These are phyloP conservation scores for Litsea cubeba DNA, from an alignment of 164 flowering plant species.

Conservation along the genomic window DNA sequence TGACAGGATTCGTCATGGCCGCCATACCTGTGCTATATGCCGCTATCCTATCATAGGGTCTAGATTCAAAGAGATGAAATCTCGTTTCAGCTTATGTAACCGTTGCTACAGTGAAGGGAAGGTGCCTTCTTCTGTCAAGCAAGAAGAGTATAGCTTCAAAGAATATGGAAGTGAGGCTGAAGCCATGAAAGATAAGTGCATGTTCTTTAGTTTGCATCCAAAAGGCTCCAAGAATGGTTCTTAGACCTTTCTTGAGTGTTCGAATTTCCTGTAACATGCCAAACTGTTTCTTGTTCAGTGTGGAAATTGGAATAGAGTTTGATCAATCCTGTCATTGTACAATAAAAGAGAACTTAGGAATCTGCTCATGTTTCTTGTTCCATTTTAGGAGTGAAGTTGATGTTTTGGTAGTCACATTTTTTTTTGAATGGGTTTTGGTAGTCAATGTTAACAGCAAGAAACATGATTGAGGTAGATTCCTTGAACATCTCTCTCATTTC, in stretches of 20 bases:
- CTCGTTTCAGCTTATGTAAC: constrained; percentile 12
- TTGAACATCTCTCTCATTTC: too few species aligned
- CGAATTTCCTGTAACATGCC: too few species aligned
- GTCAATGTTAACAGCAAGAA: too few species aligned
- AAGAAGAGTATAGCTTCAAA: constrained; percentile 16
- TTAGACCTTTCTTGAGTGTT: not conserved
- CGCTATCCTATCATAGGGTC: constrained; percentile 17
- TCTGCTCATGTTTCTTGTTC: too few species aligned
- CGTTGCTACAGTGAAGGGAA: constrained; percentile 16
- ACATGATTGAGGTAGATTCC: too few species aligned
- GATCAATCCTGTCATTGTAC: too few species aligned
- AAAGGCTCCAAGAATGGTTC: not conserved
- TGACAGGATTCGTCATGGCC: constrained; percentile 15
- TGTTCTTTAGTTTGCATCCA: constrained; percentile 2
- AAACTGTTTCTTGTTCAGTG: too few species aligned
- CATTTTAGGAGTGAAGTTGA: too few species aligned
- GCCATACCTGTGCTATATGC: constrained; percentile 11
- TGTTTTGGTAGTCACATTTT: too few species aligned
- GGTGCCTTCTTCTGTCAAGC: constrained; percentile 13
- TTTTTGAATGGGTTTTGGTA: too few species aligned
- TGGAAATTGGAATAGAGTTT: too few species aligned
- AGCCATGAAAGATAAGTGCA: constrained; percentile 8
- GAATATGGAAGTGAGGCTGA: constrained; percentile 12
- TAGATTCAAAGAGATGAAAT: constrained; percentile 16
- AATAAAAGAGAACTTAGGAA: too few species aligned